Evolutionary conservation across 78 protist genomes (phyloP).

Genomic region (Dictyostelium capitatum): DNA sequence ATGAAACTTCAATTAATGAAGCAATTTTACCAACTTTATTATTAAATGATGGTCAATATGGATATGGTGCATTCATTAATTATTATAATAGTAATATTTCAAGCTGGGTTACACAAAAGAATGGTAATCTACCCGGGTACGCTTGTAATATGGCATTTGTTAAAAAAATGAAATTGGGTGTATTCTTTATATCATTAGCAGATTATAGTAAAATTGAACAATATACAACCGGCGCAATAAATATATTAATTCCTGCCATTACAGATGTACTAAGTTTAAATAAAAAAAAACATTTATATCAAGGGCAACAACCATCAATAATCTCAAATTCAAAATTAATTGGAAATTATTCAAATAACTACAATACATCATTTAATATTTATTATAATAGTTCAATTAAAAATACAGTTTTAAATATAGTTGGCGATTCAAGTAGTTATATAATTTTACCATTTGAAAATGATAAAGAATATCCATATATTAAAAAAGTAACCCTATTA

Average conservation of each 20-base stretch:
- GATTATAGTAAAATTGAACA: background rate
- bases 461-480: slow-evolving; percentile 2
- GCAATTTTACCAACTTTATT: background rate
- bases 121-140: slow-evolving; percentile 43
- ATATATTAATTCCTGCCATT: slow-evolving; percentile 28
- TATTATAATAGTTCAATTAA: background rate
- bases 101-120: slow-evolving; percentile 38
- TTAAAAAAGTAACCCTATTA: background rate
- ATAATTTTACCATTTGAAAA: background rate
- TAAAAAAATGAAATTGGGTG: slow-evolving; percentile 21
- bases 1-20: slow-evolving; percentile 14
- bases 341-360: background rate
- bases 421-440: background rate
- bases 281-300: background rate
- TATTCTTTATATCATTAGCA: slow-evolving; percentile 41
- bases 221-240: background rate
- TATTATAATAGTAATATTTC: background rate
- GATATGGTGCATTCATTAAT: slow-evolving; percentile 41
- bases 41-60: slow-evolving; percentile 9
- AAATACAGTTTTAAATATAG: background rate
- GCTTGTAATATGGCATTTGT: slow-evolving; percentile 31
- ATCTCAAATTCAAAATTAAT: background rate
- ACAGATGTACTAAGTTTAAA: background rate
- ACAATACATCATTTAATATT: background rate
- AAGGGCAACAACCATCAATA: background rate